Conservation (phyloP, 2,329 filamentous ascomycete species). For the Neoscytalidium dimidiatum region DNA sequence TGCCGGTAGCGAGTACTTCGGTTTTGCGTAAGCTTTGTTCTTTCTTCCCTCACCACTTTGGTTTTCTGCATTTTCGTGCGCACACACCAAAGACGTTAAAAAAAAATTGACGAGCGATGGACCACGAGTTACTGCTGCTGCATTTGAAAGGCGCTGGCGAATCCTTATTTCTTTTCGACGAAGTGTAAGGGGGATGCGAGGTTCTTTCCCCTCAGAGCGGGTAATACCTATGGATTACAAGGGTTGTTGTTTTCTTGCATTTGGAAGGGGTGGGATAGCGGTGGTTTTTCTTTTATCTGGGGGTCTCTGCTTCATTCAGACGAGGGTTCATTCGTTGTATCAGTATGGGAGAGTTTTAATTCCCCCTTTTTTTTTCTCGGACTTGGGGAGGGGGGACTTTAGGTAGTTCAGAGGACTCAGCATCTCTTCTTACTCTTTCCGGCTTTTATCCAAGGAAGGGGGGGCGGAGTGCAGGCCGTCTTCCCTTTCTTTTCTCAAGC, state of each 20-base stretch:
- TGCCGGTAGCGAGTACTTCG: constrained; percentile 95
- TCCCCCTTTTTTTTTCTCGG: background rate
- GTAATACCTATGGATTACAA: constrained; percentile 1
- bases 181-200: background rate
- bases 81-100: background rate
- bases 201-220: background rate
- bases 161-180: background rate
- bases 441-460: background rate
- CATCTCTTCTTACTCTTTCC: background rate
- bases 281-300: background rate
- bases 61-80: background rate
- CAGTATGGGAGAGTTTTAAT: background rate
- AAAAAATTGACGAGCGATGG: constrained; percentile 1
- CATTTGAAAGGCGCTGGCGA: constrained; percentile 11
- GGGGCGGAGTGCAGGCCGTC: constrained; percentile 3
- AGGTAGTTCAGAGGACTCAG: background rate
- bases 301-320: background rate
- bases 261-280: background rate
- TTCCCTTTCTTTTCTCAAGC: background rate
- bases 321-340: background rate
- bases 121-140: constrained; percentile 5
- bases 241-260: background rate
- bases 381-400: background rate
- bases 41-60: background rate
- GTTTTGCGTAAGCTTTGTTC: constrained; percentile 71